These are phyloP conservation scores for Suhomyces anneliseae DNA, from an alignment of 1,139 yeast genomes.

Conservation along the genomic window DNA sequence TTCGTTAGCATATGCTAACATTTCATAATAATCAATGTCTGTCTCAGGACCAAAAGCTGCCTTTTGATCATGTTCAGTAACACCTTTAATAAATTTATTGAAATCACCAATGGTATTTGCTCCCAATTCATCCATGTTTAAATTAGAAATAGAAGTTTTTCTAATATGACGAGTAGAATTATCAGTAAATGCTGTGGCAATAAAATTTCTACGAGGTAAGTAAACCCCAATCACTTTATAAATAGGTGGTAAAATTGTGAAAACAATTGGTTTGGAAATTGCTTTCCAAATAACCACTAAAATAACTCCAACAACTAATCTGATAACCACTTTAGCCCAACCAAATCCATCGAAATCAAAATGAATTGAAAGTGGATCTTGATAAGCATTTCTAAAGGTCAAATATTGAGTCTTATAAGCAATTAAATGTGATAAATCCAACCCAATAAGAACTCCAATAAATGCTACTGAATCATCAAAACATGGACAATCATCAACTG, in stretches of 20 bases:
- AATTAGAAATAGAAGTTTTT: slow-evolving; percentile 41
- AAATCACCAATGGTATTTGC: slow-evolving; percentile 36
- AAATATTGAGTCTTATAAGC: slow-evolving; percentile 27
- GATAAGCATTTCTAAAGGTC: slow-evolving; percentile 14
- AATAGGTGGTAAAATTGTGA: slow-evolving; percentile 49
- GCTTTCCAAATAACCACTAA: slow-evolving; percentile 71
- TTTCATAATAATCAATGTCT: slow-evolving; percentile 46
- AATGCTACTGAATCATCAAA: slow-evolving; percentile 95
- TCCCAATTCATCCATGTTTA: slow-evolving; percentile 22
- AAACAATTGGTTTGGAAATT: slow-evolving; percentile 60
- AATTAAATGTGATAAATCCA: slow-evolving; percentile 58
- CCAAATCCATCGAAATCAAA: slow-evolving; percentile 45
- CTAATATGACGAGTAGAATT: slow-evolving; percentile 39
- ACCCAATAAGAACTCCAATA: slow-evolving; percentile 81
- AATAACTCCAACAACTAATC: slow-evolving; percentile 58
- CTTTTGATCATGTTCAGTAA: slow-evolving; percentile 24
- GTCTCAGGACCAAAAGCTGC: slow-evolving; percentile 41
- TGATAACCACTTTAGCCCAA: slow-evolving; percentile 31
- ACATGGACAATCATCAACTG: slow-evolving; percentile 94
- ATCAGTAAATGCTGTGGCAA: slow-evolving; percentile 42
- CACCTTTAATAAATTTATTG: slow-evolving; percentile 32
- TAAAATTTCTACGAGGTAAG: slow-evolving; percentile 43
- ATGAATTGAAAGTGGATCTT: slow-evolving; percentile 40
- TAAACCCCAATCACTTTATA: slow-evolving; percentile 45
- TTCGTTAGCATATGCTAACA: slow-evolving; percentile 32